These are phyloP conservation scores for Lecanoromycetidae sp. DNA, from an alignment of 2,329 filamentous ascomycete species.

Conservation along the genomic window DNA sequence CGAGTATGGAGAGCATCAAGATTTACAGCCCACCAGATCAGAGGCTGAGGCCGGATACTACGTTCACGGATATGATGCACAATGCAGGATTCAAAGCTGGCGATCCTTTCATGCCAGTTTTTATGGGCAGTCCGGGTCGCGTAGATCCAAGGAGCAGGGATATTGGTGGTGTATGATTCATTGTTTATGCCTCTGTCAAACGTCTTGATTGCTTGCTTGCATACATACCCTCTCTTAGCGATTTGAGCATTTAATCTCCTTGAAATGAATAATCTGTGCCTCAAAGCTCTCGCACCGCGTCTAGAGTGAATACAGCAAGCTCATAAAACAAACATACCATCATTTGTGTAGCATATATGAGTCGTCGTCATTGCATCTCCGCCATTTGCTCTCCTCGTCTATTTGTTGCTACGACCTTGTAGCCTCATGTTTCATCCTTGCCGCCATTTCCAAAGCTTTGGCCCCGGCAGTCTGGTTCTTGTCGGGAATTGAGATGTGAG, in stretches of 20 bases:
- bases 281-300: neutral
- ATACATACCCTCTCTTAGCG: neutral
- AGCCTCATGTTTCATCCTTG: too few species aligned
- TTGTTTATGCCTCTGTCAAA: neutral
- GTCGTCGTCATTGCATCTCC: too few species aligned
- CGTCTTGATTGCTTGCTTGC: neutral
- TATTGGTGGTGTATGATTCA: constrained; percentile 6
- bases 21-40: constrained; percentile 34
- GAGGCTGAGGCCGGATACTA: constrained; percentile 17
- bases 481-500: too few species aligned
- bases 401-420: too few species aligned
- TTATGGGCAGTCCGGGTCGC: constrained; percentile 16
- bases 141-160: constrained; percentile 13
- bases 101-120: constrained; percentile 3
- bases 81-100: constrained; percentile 13
- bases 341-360: too few species aligned
- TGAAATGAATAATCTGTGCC: neutral
- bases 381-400: too few species aligned
- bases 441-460: too few species aligned
- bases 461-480: too few species aligned
- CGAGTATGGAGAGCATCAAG: constrained; percentile 35
- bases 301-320: neutral
- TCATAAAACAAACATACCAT: too few species aligned
- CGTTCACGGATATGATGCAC: constrained; percentile 16
- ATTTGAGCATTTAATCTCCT: neutral